These are phyloP conservation scores for Monosporozyma solicola DNA, from an alignment of 805 yeast species.

Conservation along the genomic window DNA sequence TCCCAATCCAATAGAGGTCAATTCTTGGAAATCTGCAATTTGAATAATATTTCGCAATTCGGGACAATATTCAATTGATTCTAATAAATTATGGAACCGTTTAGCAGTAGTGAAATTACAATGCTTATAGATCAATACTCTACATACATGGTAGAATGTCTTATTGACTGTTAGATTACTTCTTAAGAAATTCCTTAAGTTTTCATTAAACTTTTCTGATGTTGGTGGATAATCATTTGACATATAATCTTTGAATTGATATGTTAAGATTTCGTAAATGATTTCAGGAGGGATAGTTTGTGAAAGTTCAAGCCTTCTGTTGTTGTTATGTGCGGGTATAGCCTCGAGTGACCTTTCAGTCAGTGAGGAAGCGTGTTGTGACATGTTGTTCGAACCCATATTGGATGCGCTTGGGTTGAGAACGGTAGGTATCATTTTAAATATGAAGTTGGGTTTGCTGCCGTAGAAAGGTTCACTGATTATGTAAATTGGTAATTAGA, in stretches of 20 bases:
- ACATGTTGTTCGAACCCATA: background rate
- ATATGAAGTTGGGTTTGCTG: background rate
- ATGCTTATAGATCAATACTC: slow-evolving; percentile 53
- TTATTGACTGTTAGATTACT: slow-evolving; percentile 48
- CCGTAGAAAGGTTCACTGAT: too few relatives aligned
- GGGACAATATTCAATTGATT: slow-evolving; percentile 39
- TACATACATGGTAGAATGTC: slow-evolving; percentile 48
- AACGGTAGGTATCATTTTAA: background rate
- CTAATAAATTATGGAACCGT: slow-evolving; percentile 62
- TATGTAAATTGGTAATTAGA: too few relatives aligned
- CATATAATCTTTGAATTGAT: slow-evolving; percentile 42
- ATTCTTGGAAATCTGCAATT: slow-evolving; percentile 77
- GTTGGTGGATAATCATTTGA: slow-evolving; percentile 43
- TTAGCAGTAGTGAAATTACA: slow-evolving; percentile 73
- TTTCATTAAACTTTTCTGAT: slow-evolving; percentile 34
- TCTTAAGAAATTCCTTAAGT: slow-evolving; percentile 42
- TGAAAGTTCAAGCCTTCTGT: background rate
- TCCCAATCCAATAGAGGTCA: slow-evolving; percentile 84
- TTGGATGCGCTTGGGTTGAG: background rate
- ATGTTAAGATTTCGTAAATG: slow-evolving; percentile 44
- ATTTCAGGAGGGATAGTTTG: slow-evolving; percentile 44
- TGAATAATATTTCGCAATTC: slow-evolving; percentile 50
- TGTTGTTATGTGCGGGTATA: background rate
- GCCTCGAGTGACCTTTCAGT: background rate
- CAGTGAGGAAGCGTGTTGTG: background rate